Conservation (phyloP, 306 rosid species). For the Citrullus amarus region DNA sequence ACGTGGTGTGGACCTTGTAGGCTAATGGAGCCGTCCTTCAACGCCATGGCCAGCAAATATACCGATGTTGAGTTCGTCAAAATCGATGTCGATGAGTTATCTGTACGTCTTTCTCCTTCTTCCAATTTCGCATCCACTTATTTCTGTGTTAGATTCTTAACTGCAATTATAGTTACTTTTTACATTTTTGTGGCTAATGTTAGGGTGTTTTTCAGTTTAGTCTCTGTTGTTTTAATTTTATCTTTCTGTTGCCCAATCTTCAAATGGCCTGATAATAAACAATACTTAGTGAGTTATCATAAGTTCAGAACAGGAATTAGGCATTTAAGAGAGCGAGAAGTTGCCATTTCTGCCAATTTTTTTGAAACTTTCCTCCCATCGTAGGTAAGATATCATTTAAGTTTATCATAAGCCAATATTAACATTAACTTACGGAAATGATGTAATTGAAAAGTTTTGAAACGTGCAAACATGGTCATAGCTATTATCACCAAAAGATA, state of each 20-base stretch:
- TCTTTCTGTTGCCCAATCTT: not conserved
- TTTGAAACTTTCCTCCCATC: not conserved
- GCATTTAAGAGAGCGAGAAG: not conserved
- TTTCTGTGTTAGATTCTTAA: not conserved
- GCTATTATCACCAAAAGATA: not conserved
- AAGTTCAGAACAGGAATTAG: not conserved
- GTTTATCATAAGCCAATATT: not conserved
- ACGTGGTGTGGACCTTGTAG: conserved; percentile 97
- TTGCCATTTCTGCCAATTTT: not conserved
- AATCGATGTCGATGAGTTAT: conserved; percentile 82
- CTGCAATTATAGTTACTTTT: not conserved
- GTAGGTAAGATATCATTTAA: not conserved
- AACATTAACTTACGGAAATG: not conserved
- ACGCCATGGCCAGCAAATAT: conserved; percentile 39
- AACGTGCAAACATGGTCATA: not conserved
- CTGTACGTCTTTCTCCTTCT: conserved; percentile 22
- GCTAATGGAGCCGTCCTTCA: conserved; percentile 55
- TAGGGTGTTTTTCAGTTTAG: not conserved
- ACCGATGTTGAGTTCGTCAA: conserved; percentile 57
- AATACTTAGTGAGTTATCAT: not conserved
- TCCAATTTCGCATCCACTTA: not conserved
- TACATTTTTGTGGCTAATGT: not conserved
- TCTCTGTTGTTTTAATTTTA: not conserved
- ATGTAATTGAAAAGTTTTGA: not conserved
- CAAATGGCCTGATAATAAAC: not conserved